A percentile compares a stretch with the other conserved stretches of the same genome.
phyloP scores from a whole-genome alignment of 306 rosid genomes.

The Ochetophila trinervis region DNA sequence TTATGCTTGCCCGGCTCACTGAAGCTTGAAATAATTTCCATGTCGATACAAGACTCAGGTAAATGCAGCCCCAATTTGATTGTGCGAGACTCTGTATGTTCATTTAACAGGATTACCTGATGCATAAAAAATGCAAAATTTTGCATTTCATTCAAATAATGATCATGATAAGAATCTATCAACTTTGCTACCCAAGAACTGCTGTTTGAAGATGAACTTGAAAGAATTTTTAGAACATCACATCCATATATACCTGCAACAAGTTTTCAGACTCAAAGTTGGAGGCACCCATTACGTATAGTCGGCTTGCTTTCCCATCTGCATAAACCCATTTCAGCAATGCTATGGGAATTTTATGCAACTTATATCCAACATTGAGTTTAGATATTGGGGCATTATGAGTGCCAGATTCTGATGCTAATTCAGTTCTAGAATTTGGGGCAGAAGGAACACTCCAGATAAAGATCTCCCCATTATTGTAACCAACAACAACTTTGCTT shows the following conservation, averaged over 20 bases:
- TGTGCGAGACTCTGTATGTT: conserved; percentile 67
- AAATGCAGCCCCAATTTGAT: conserved; percentile 67
- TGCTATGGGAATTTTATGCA: conserved; percentile 61
- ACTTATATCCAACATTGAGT: conserved; percentile 81
- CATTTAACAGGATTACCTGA: conserved; percentile 76
- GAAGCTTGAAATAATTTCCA: conserved; percentile 64
- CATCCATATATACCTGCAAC: conserved; percentile 56
- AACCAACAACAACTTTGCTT: conserved; percentile 76
- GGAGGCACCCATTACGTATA: conserved; percentile 67
- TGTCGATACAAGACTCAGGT: conserved; percentile 59
- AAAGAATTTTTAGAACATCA: neutral
- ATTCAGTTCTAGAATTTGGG: conserved; percentile 31
- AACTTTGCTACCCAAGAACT: no score
- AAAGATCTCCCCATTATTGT: conserved; percentile 78
- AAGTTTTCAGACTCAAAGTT: conserved; percentile 49
- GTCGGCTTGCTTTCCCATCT: conserved; percentile 73
- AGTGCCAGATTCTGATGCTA: conserved; percentile 28
- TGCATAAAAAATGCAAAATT: conserved; percentile 17
- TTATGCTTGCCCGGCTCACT: conserved; percentile 70
- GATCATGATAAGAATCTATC: neutral
- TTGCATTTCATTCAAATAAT: neutral
- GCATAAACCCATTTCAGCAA: conserved; percentile 68
- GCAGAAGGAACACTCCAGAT: conserved; percentile 66
- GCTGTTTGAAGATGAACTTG: no score
- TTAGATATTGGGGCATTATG: conserved; percentile 57